A percentile compares a stretch with the other conserved stretches of the same genome.
Evolutionary conservation across 2,329 filamentous ascomycete genomes (phyloP).

Genomic region (Colletotrichum agaves): DNA sequence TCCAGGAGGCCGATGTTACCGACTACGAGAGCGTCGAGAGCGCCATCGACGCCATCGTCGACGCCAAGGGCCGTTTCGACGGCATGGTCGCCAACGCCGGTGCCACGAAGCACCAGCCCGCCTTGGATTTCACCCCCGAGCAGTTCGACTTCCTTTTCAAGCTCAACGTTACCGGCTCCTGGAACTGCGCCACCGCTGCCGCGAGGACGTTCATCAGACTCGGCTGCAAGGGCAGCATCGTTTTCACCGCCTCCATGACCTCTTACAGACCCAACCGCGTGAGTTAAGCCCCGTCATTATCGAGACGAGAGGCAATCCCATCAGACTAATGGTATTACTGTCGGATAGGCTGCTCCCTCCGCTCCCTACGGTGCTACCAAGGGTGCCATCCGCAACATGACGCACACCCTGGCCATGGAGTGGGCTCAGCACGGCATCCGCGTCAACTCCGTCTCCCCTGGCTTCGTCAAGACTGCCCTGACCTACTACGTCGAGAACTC

Average conservation of each 20-base stretch:
- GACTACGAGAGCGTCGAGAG: conserved; percentile 51
- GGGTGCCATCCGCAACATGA: conserved; percentile 54
- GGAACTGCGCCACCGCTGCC: conserved; percentile 57
- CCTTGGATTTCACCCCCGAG: conserved; percentile 51
- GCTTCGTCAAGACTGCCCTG: conserved; percentile 55
- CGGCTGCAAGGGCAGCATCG: conserved; percentile 49
- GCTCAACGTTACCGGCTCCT: conserved; percentile 60
- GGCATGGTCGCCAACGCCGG: conserved; percentile 49
- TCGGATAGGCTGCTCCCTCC: conserved; percentile 55
- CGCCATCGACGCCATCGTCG: conserved; percentile 54
- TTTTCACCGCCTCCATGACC: conserved; percentile 61
- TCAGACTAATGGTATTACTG: not conserved
- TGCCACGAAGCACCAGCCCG: conserved; percentile 47
- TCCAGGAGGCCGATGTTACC: conserved; percentile 58
- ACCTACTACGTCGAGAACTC: conserved; percentile 62
- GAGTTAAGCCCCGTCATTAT: conserved; percentile 23
- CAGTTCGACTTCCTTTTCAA: conserved; percentile 39
- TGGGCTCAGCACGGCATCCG: conserved; percentile 58
- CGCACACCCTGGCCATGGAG: conserved; percentile 57
- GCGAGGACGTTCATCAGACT: conserved; percentile 54
- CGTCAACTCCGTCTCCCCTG: conserved; percentile 59
- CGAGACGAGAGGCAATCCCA: no score
- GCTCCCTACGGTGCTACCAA: conserved; percentile 60
- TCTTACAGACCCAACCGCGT: conserved; percentile 58
- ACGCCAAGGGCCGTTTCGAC: conserved; percentile 52